These are phyloP conservation scores for Fragosphaeria purpurea DNA, from an alignment of 2,329 filamentous ascomycete genomes.

Conservation along the genomic window DNA sequence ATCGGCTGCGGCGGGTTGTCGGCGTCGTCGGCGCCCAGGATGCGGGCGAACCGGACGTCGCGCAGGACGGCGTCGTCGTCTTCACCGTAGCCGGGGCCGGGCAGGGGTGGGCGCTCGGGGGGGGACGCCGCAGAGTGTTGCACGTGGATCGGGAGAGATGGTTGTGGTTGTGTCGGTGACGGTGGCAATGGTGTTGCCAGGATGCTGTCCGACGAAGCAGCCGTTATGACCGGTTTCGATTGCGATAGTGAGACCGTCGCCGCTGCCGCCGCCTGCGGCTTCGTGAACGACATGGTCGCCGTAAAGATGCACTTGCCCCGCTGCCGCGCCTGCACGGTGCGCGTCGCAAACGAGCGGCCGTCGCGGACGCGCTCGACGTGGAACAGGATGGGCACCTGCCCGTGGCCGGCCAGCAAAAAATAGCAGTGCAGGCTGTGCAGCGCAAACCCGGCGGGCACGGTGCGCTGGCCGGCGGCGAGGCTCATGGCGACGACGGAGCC, in stretches of 20 bases:
- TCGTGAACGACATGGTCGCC: constrained; percentile 81
- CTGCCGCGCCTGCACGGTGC: constrained; percentile 93
- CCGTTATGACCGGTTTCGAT: constrained; percentile 35
- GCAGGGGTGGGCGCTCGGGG: constrained; percentile 16
- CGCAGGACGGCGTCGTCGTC: constrained; percentile 26
- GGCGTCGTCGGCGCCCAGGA: not conserved
- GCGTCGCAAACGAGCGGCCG: constrained; percentile 78
- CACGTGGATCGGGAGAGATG: constrained; percentile 10
- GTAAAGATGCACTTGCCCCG: constrained; percentile 87
- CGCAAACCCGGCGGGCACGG: constrained; percentile 68
- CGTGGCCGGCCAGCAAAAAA: constrained; percentile 85
- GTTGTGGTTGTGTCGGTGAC: constrained; percentile 58
- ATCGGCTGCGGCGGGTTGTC: constrained; percentile 27
- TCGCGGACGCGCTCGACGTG: constrained; percentile 91
- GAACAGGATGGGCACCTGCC: constrained; percentile 79
- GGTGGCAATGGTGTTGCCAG: constrained; percentile 25
- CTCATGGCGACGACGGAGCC: constrained; percentile 89
- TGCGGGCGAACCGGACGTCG: not conserved
- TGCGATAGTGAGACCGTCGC: constrained; percentile 55
- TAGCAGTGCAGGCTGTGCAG: constrained; percentile 99
- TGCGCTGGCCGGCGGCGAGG: constrained; percentile 77
- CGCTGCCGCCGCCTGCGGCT: constrained; percentile 39
- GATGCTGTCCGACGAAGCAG: too few relatives aligned
- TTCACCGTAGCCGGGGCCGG: constrained; percentile 28
- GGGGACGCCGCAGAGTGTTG: constrained; percentile 11